Percentiles rank a stretch among this genome's conserved stretches.
phyloP scores from a whole-genome alignment of 2,329 filamentous ascomycete genomes.

The Pyrenophora teres region DNA sequence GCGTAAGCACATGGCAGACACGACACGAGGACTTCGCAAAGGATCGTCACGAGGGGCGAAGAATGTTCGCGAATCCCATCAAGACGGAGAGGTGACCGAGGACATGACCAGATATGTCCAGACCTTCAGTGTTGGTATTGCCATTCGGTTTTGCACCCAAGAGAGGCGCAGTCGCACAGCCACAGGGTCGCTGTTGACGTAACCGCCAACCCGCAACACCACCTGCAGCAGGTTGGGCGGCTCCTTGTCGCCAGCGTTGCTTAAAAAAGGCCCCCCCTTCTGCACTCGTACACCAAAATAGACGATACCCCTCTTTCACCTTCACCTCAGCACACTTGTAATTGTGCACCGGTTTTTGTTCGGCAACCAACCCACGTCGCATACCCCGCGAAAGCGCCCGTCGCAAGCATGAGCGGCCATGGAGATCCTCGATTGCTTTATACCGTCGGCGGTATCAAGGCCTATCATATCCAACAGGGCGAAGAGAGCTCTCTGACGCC shows the following conservation, averaged over 20 bases:
- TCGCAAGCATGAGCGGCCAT: constrained; percentile 53
- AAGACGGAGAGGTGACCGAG: background rate
- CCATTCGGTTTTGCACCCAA: background rate
- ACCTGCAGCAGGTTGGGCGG: constrained; percentile 17
- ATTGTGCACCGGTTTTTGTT: background rate
- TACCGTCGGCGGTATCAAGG: constrained; percentile 79
- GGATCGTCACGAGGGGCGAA: constrained; percentile 10
- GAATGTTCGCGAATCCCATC: background rate
- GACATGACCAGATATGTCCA: background rate
- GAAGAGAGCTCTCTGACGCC: constrained; percentile 81
- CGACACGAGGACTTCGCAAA: background rate
- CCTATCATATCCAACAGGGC: constrained; percentile 89
- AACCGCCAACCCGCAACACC: constrained; percentile 16
- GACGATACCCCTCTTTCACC: constrained; percentile 18
- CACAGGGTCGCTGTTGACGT: constrained; percentile 3
- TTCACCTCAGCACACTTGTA: background rate
- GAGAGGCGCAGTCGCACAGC: constrained; percentile 9
- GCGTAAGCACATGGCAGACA: constrained; percentile 3
- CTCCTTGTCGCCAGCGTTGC: constrained; percentile 12
- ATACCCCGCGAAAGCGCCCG: constrained; percentile 17
- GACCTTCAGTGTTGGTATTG: background rate
- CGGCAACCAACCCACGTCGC: background rate
- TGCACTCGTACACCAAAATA: constrained; percentile 14
- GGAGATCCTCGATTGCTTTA: constrained; percentile 62
- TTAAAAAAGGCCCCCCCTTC: constrained; percentile 17